These are phyloP conservation scores for Cladosporium austrohemisphaericum DNA, from an alignment of 2,329 filamentous ascomycete species.

Conservation along the genomic window DNA sequence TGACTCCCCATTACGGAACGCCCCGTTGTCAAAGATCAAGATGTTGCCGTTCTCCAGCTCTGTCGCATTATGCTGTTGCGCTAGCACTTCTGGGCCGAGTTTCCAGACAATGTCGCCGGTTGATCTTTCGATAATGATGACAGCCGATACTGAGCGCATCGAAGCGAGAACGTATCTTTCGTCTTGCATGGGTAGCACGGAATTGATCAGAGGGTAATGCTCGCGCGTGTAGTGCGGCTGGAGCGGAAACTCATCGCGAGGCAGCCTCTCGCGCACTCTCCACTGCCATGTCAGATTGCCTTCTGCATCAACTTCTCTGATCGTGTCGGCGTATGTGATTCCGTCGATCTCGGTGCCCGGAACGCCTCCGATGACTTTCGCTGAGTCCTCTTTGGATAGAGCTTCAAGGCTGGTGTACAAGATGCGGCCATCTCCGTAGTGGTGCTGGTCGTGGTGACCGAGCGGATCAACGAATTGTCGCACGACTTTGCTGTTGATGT, in stretches of 20 bases:
- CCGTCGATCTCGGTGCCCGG: slow-evolving; percentile 39
- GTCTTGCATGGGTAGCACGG: slow-evolving; percentile 38
- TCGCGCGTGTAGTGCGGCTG: slow-evolving; percentile 41
- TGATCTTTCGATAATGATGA: slow-evolving; percentile 41
- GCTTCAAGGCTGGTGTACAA: slow-evolving; percentile 44
- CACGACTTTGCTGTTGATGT: slow-evolving; percentile 37
- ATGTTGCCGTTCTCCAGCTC: slow-evolving; percentile 43
- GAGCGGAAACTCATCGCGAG: slow-evolving; percentile 37
- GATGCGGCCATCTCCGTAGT: slow-evolving; percentile 41
- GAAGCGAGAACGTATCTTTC: slow-evolving; percentile 43
- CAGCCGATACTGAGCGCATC: slow-evolving; percentile 40
- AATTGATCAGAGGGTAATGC: slow-evolving; percentile 47
- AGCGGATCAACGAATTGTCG: slow-evolving; percentile 41
- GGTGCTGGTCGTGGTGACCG: slow-evolving; percentile 47
- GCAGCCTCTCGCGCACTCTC: slow-evolving; percentile 42
- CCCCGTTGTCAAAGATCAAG: slow-evolving; percentile 47
- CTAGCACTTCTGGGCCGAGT: slow-evolving; percentile 38
- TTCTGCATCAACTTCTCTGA: slow-evolving; percentile 40
- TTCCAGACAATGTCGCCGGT: slow-evolving; percentile 44
- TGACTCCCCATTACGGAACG: slow-evolving; percentile 39
- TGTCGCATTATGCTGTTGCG: slow-evolving; percentile 45
- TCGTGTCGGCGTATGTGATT: slow-evolving; percentile 42
- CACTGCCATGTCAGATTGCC: slow-evolving; percentile 43
- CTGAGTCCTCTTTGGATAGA: slow-evolving; percentile 35
- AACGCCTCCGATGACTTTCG: slow-evolving; percentile 40